Evolutionary conservation across 1,139 yeast genomes (phyloP), one percentile per base, ranked within the genome.

Genomic region (Magnusiomyces clavatus): DNA sequence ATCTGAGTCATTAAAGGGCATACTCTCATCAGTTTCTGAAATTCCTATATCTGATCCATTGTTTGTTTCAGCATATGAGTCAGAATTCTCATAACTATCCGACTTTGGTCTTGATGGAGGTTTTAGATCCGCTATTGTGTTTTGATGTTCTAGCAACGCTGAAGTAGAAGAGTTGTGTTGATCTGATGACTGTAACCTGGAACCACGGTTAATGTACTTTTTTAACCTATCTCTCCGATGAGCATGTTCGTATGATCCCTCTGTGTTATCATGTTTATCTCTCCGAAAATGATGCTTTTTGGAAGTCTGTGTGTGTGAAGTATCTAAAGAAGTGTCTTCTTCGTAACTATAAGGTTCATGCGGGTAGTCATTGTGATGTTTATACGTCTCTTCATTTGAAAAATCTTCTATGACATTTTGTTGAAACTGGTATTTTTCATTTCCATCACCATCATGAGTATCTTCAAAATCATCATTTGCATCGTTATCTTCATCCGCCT

Each of bases 181-280:
- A 11, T 16, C 16, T 5, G 43, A 24, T 24, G 31, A 8, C 31
- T 24, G 31, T 8, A 24, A 24, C 31, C 8, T 24, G 31, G 31
- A 24, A 11, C 43, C 43, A 16, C 47, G 20, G 29, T 39, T 44
- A 12, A 52, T 52, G 34, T 49, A 49, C 41, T 46, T 48, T 42
- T 41, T 39, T 6, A 52, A 16, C 17, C 38, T 40, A 14, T 36
- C 31, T n/a, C 39, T 42, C 10, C 43, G 50, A 35, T 31, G 48
- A n/a, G 35, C 47, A 24, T 43, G 31, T 13, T 29, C 38, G 16
- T 24, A 24, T n/a, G n/a, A n/a, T 5, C 31, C 31, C 8, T 42
- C 38, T 11, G 19, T 35, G 5, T 41, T 14, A 13, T 41, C 24
- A 2, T n/a, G 46, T 12, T 43, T 35, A 43, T 36, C 47, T 16